Base-by-base conservation (phyloP, 2,329 filamentous ascomycete species). In the Didymella arachidicola region DNA sequence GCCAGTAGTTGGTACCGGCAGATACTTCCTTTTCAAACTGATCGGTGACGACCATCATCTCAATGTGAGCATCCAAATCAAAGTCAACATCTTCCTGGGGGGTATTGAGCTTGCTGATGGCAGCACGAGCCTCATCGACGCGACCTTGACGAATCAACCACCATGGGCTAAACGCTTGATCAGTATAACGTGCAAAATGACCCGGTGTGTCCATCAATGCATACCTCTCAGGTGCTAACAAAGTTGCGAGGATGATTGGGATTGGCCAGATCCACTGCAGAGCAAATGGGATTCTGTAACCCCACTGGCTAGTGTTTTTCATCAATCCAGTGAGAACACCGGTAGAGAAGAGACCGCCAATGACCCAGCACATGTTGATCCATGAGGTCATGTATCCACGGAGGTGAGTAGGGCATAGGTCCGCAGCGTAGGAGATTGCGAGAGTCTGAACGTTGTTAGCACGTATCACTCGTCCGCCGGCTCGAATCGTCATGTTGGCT, bases 31-130 rank as follows among this genome's bases (percentile, higher is more conserved):
- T 84, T 73, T 96, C 92, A 10, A 94, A 80, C 0, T 89, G 87
- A 1, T 90, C 91, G 0, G 92, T 96, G 70, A 93, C 90, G 1
- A 91, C 85, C 89, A 96, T 96, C 91, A 96, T 94, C 66, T 90
- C 87, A 53, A 96, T 82, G 0, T 90, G 94, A 6, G 67, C 62
- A 32, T 71, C 66, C 18, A 67, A 50, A 18, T 71, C 63, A 45
- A 66, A 68, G 7, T 88, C 84, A 26, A 67, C 26, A 27, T 63
- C 65, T 18, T 64, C 71, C 10, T 72, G 66, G 16, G 70, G 61
- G 65, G 83, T 87, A 2, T 88, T 90, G 30, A 91, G 79, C 4
- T 88, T 85, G 51, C 86, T 77, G 22, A 91, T 81, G 3, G 87
- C 80, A 27, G 79, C 77, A 77, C 89, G 89, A 30, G 89, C 89